A percentile compares a stretch with the other conserved stretches of the same genome.
Conservation (phyloP, 345 rosid genomes). For the Eutrema japonicum region DNA sequence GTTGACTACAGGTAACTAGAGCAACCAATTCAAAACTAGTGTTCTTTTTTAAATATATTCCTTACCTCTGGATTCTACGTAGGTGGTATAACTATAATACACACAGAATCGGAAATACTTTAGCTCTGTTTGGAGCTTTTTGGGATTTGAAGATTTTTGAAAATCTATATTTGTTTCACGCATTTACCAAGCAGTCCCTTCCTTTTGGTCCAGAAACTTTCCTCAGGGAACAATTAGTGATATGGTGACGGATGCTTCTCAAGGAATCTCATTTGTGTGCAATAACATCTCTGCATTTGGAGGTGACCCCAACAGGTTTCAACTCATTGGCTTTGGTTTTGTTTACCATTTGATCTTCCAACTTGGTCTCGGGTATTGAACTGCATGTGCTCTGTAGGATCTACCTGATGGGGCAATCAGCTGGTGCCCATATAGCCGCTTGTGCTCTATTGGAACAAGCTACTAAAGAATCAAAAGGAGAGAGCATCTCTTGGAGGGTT, state of each 20-base stretch:
- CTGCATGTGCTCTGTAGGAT: constrained; percentile 55
- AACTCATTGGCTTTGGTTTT: constrained; percentile 32
- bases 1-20: constrained; percentile 83
- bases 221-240: constrained; percentile 97
- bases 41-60: background rate
- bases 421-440: constrained; percentile 95
- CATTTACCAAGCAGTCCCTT: constrained; percentile 19
- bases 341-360: constrained; percentile 15
- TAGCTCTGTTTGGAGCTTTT: constrained; percentile 16
- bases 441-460: constrained; percentile 92
- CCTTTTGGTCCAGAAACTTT: constrained; percentile 64
- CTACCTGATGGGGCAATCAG: constrained; percentile 97
- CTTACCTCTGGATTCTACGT: constrained; percentile 10
- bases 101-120: background rate
- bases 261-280: constrained; percentile 91
- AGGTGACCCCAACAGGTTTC: constrained; percentile 90
- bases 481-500: constrained; percentile 71
- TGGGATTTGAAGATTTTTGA: background rate
- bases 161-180: constrained; percentile 2
- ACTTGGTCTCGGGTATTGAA: constrained; percentile 21
- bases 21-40: background rate
- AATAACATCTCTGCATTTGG: constrained; percentile 75
- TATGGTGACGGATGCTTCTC: constrained; percentile 84
- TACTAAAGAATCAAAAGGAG: constrained; percentile 72
- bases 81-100: constrained; percentile 7